Evolutionary conservation across 1,284 basidiomycete genomes (phyloP).

Genomic region (Austropuccinia psidii): DNA sequence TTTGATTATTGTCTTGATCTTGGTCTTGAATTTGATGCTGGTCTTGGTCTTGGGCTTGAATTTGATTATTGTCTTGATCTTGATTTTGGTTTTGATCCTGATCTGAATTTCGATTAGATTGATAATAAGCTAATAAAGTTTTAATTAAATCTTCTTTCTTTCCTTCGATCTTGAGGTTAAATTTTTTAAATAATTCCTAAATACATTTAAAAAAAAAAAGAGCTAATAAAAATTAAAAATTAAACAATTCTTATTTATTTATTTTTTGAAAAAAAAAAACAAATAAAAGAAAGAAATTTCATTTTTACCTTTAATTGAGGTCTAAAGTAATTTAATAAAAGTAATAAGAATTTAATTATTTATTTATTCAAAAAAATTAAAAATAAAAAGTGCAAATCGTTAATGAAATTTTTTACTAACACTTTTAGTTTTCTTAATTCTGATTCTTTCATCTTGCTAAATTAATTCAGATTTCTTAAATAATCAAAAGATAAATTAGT

Average conservation of each 20-base stretch:
- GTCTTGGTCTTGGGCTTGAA: background rate
- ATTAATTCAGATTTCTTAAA: too few relatives aligned
- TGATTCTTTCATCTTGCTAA: background rate
- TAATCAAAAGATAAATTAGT: too few relatives aligned
- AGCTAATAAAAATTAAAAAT: background rate
- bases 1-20: background rate
- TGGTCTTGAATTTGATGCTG: background rate
- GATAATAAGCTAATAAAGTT: slow-evolving; percentile 32
- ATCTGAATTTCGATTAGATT: background rate
- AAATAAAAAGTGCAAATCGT: background rate
- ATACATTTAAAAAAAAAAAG: background rate
- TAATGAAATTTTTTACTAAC: background rate
- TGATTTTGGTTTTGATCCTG: background rate
- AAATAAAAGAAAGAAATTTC: too few relatives aligned
- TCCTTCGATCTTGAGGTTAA: slow-evolving; percentile 37
- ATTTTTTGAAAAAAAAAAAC: background rate
- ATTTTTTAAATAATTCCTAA: slow-evolving; percentile 39
- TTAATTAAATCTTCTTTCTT: slow-evolving; percentile 41
- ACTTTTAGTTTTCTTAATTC: slow-evolving; percentile 35
- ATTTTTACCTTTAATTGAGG: slow-evolving; percentile 10
- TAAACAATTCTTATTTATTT: background rate
- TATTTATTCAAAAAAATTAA: background rate
- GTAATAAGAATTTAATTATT: background rate
- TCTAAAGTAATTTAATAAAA: background rate
- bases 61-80: background rate